These are phyloP conservation scores for Komagataella populi DNA, from an alignment of 805 yeast species.

Conservation along the genomic window DNA sequence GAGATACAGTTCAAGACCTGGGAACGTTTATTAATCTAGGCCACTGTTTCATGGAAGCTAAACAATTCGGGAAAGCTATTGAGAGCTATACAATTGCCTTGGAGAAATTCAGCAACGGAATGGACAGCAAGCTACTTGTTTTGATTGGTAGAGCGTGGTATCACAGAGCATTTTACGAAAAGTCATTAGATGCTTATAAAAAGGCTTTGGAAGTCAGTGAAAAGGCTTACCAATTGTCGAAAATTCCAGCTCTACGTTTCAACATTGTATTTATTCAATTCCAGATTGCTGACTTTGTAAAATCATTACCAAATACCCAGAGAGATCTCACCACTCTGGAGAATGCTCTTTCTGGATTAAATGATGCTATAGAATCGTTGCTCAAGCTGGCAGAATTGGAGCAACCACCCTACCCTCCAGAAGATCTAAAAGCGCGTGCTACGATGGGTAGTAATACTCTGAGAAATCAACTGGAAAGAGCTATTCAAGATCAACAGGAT, in stretches of 20 bases:
- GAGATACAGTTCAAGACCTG: conserved; percentile 80
- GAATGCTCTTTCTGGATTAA: conserved; percentile 38
- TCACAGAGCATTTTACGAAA: conserved; percentile 58
- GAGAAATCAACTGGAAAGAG: conserved; percentile 54
- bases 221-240: conserved; percentile 33
- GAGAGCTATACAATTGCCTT: conserved; percentile 81
- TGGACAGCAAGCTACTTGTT: conserved; percentile 54
- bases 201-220: conserved; percentile 51
- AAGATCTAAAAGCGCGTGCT: conserved; percentile 79
- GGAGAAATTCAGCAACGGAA: conserved; percentile 44
- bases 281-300: conserved; percentile 74
- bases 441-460: conserved; percentile 70
- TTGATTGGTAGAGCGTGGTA: conserved; percentile 85
- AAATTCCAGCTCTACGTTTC: conserved; percentile 40
- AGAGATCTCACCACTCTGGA: conserved; percentile 54
- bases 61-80: conserved; percentile 74
- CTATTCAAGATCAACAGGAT: conserved; percentile 58
- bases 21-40: conserved; percentile 79
- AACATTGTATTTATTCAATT: conserved; percentile 76
- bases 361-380: conserved; percentile 46
- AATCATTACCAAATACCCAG: conserved; percentile 43
- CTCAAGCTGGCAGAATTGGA: conserved; percentile 43
- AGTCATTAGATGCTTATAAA: conserved; percentile 42
- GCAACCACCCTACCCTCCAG: conserved; percentile 65
- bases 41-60: conserved; percentile 72